These are phyloP conservation scores for Mycena venus DNA, from an alignment of 768 basidiomycete genomes.

Conservation along the genomic window DNA sequence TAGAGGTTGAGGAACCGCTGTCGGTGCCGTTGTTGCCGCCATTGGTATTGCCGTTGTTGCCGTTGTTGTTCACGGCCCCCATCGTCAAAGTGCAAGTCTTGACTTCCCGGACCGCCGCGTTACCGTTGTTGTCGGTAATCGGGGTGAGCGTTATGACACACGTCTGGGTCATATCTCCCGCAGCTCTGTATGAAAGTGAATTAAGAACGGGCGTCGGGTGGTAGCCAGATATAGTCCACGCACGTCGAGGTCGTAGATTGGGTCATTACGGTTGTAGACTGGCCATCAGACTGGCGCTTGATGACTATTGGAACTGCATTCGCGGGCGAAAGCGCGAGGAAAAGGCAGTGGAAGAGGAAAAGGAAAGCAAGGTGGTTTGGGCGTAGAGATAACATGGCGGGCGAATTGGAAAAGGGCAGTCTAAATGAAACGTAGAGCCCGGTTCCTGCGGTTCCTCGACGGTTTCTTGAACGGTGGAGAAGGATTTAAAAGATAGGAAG, in stretches of 20 bases:
- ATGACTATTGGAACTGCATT: conserved; percentile 53
- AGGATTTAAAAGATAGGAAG: conserved; percentile 59
- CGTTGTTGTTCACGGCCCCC: conserved; percentile 28
- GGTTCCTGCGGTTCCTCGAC: conserved; percentile 66
- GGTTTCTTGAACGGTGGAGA: conserved; percentile 46
- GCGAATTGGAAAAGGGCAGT: conserved; percentile 39
- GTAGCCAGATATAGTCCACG: conserved; percentile 36
- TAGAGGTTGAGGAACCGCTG: conserved; percentile 19
- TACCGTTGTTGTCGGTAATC: conserved; percentile 61
- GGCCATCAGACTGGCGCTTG: conserved; percentile 40
- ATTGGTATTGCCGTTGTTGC: conserved; percentile 19
- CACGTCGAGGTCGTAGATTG: conserved; percentile 62
- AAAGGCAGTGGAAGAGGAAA: conserved; percentile 54
- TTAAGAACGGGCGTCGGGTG: conserved; percentile 29
- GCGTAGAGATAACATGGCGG: conserved; percentile 56
- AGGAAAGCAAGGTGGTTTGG: conserved; percentile 48
- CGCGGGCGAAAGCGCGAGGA: conserved; percentile 47
- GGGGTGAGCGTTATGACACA: conserved; percentile 72
- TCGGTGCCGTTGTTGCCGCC: conserved; percentile 7
- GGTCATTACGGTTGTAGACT: conserved; percentile 56
- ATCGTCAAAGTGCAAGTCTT: conserved; percentile 62
- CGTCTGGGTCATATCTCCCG: conserved; percentile 68
- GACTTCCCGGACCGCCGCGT: conserved; percentile 65
- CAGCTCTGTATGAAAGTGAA: conserved; percentile 50
- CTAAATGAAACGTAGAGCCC: conserved; percentile 53